A percentile compares a stretch with the other conserved stretches of the same genome.
phyloP scores from a whole-genome alignment of 2,329 filamentous ascomycete genomes.

The Kalaharituber pfeilii region DNA sequence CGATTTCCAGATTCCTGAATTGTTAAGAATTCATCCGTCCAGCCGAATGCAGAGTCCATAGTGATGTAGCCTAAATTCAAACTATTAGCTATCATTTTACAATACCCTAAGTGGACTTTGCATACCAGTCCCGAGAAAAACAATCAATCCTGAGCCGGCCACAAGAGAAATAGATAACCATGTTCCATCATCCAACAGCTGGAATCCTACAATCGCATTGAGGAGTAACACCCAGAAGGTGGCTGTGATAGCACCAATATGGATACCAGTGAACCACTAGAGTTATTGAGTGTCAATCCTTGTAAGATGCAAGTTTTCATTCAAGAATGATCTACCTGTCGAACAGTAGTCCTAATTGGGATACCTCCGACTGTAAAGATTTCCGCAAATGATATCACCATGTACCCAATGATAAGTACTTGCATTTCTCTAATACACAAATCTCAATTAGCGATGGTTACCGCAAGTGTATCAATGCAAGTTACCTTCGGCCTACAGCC shows the following conservation, averaged over 20 bases:
- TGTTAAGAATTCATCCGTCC: slow-evolving; percentile 59
- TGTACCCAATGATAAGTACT: slow-evolving; percentile 71
- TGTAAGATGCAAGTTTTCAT: not conserved
- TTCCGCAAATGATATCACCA: slow-evolving; percentile 80
- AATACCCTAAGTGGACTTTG: too few species aligned
- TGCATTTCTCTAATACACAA: slow-evolving; percentile 72
- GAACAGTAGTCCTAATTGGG: slow-evolving; percentile 25
- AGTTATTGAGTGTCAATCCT: not conserved
- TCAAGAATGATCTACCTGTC: not conserved
- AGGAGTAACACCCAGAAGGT: slow-evolving; percentile 82
- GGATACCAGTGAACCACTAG: slow-evolving; percentile 57
- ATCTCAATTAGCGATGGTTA: slow-evolving; percentile 4
- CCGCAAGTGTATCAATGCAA: slow-evolving; percentile 18
- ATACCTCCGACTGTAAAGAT: slow-evolving; percentile 92
- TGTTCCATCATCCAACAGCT: slow-evolving; percentile 86
- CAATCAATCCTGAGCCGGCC: slow-evolving; percentile 45
- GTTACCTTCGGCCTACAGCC: slow-evolving; percentile 79
- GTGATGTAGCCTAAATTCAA: slow-evolving; percentile 57
- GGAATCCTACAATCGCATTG: slow-evolving; percentile 83
- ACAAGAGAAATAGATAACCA: slow-evolving; percentile 64
- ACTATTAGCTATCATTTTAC: slow-evolving; percentile 4
- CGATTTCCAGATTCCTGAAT: slow-evolving; percentile 45
- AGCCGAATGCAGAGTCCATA: slow-evolving; percentile 76
- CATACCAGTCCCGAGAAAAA: slow-evolving; percentile 64
- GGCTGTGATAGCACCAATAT: slow-evolving; percentile 75